Conservation (phyloP, 1,284 basidiomycete genomes). For the Ustilago hordei region DNA sequence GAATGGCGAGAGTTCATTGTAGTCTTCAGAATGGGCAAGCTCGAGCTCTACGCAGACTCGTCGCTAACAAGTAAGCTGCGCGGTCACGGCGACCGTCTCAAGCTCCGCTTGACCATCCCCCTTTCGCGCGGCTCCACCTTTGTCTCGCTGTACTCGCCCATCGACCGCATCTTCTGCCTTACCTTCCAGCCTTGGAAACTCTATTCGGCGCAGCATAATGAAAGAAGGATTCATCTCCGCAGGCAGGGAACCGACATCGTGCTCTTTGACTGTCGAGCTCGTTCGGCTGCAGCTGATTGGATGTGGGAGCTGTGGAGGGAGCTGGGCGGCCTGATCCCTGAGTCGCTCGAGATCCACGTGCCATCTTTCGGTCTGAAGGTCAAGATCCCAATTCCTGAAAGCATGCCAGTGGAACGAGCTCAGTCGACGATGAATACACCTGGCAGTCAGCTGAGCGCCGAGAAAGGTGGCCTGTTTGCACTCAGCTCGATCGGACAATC, state of each 20-base stretch:
- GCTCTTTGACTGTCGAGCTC: constrained; percentile 76
- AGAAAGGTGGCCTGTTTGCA: constrained; percentile 24
- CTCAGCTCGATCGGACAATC: constrained; percentile 36
- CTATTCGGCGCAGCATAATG: constrained; percentile 12
- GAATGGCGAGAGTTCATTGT: constrained; percentile 83
- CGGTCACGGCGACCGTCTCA: constrained; percentile 71
- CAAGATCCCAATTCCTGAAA: constrained; percentile 76
- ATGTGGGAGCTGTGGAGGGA: constrained; percentile 82
- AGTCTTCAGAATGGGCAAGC: constrained; percentile 78
- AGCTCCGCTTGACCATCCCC: constrained; percentile 78
- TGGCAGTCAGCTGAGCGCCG: constrained; percentile 20
- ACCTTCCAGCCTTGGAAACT: constrained; percentile 71
- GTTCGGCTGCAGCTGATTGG: constrained; percentile 83
- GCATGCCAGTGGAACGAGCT: constrained; percentile 66
- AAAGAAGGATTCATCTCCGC: constrained; percentile 70
- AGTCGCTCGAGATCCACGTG: constrained; percentile 72
- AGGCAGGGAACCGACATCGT: constrained; percentile 79
- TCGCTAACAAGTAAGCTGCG: constrained; percentile 46
- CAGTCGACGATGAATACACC: constrained; percentile 14
- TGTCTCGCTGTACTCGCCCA: constrained; percentile 82
- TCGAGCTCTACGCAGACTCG: constrained; percentile 84
- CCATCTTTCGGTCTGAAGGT: constrained; percentile 75
- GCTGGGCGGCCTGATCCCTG: constrained; percentile 73
- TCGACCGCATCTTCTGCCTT: constrained; percentile 82
- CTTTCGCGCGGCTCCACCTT: constrained; percentile 75